phyloP scores from a whole-genome alignment of 495 filamentous ascomycete genomes.

The Aspergillus bertholletiae region DNA sequence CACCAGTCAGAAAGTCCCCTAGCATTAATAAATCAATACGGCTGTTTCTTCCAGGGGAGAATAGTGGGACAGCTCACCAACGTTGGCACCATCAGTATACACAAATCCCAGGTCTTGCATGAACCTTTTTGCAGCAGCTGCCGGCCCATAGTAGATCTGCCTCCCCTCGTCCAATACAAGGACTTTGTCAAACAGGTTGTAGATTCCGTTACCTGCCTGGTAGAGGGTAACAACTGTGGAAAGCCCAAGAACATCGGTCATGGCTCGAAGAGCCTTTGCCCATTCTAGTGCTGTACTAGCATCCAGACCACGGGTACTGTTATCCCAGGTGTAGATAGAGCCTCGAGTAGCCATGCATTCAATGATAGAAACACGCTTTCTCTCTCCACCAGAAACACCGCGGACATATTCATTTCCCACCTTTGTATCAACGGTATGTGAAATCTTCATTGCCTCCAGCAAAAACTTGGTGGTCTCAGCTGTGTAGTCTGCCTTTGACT shows the following conservation, averaged over 20 bases:
- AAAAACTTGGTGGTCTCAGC: constrained; percentile 60
- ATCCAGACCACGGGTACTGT: constrained; percentile 59
- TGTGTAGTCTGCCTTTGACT: constrained; percentile 48
- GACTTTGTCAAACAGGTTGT: constrained; percentile 64
- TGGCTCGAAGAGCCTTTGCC: constrained; percentile 43
- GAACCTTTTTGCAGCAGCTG: constrained; percentile 57
- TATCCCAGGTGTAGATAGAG: constrained; percentile 63
- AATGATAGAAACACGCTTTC: constrained; percentile 68
- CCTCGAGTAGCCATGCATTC: constrained; percentile 62
- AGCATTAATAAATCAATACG: too few species aligned
- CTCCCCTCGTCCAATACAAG: constrained; percentile 62
- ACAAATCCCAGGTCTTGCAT: constrained; percentile 67
- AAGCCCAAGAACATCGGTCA: constrained; percentile 45
- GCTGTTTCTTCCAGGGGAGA: too few species aligned
- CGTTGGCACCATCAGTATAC: constrained; percentile 63
- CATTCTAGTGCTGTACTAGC: constrained; percentile 58
- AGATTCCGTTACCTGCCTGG: constrained; percentile 63
- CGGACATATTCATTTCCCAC: constrained; percentile 77
- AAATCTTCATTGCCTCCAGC: constrained; percentile 67
- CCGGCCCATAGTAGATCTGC: constrained; percentile 58
- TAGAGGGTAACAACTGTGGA: constrained; percentile 51
- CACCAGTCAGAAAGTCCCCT: constrained; percentile 66
- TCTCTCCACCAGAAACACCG: constrained; percentile 80
- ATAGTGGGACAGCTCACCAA: too few species aligned
- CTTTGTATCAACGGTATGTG: constrained; percentile 75